phyloP scores from a whole-genome alignment of 306 rosid genomes.

The Macrotyloma uniflorum region DNA sequence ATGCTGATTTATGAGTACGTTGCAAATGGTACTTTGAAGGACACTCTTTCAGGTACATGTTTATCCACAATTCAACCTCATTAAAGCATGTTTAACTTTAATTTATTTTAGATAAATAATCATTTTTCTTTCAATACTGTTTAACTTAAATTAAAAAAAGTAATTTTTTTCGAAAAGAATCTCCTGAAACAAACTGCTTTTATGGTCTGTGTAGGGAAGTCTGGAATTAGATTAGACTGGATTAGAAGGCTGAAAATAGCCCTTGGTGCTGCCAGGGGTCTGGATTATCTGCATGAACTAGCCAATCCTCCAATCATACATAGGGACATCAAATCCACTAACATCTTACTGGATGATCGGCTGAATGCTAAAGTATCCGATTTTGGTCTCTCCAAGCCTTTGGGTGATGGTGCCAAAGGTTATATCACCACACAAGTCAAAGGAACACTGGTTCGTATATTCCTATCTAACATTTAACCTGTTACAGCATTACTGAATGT shows the following conservation, averaged over 20 bases:
- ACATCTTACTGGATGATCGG: slow-evolving; percentile 69
- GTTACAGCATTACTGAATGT: neutral
- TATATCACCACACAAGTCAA: slow-evolving; percentile 78
- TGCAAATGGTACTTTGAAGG: slow-evolving; percentile 70
- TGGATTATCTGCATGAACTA: slow-evolving; percentile 76
- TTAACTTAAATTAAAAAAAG: neutral
- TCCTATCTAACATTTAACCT: neutral
- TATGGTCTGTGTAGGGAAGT: slow-evolving; percentile 50
- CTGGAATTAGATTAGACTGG: slow-evolving; percentile 74
- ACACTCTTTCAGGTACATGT: slow-evolving; percentile 59
- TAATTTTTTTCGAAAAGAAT: neutral
- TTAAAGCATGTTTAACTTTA: neutral
- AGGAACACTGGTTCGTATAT: slow-evolving; percentile 74
- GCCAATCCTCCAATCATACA: slow-evolving; percentile 85
- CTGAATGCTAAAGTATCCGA: slow-evolving; percentile 78
- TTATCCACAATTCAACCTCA: neutral
- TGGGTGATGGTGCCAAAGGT: slow-evolving; percentile 54
- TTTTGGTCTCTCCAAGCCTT: slow-evolving; percentile 82
- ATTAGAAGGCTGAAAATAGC: slow-evolving; percentile 63
- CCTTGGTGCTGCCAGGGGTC: slow-evolving; percentile 78
- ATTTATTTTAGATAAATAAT: neutral
- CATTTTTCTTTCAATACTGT: neutral
- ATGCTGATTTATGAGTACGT: slow-evolving; percentile 73
- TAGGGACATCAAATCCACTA: slow-evolving; percentile 81
- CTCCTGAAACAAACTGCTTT: neutral